Percentiles rank a stretch among this genome's conserved stretches.
phyloP scores from a whole-genome alignment of 2,329 filamentous ascomycete species.

The Rhynchosporium secalis region DNA sequence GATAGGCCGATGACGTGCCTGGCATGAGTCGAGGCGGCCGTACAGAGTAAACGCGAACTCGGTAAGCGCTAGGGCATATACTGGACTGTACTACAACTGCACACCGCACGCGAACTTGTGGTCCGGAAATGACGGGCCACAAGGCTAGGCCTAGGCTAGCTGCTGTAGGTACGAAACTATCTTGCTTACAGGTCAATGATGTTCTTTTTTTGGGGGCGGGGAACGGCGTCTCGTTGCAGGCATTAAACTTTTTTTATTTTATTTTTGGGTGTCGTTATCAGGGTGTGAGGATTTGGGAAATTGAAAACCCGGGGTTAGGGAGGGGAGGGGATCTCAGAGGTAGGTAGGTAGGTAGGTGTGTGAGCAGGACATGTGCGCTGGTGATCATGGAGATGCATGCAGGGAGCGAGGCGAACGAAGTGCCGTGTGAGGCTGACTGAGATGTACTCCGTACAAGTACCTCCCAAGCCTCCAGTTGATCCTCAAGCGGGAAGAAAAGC shows the following conservation, averaged over 20 bases:
- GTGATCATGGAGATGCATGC: background rate
- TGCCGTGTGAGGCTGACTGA: slow-evolving; percentile 12
- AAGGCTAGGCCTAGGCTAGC: too few species aligned
- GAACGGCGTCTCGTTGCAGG: background rate
- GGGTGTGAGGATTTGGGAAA: background rate
- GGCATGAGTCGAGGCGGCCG: background rate
- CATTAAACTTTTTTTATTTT: too few species aligned
- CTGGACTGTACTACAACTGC: too few species aligned
- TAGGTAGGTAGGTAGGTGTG: too few species aligned
- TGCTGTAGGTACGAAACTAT: too few species aligned
- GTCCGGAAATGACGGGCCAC: too few species aligned
- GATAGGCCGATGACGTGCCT: slow-evolving; percentile 19
- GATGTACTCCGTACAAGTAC: background rate
- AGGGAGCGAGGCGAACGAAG: background rate
- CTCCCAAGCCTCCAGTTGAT: too few species aligned
- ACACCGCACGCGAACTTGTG: too few species aligned
- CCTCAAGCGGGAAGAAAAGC: background rate
- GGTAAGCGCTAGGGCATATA: too few species aligned
- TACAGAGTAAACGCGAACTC: too few species aligned
- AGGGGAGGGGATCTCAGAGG: background rate
- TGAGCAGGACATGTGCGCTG: background rate
- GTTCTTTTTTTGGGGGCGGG: background rate
- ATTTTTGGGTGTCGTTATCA: background rate
- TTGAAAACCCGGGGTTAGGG: background rate
- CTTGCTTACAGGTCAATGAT: too few species aligned